Evolutionary conservation across 2,329 filamentous ascomycete species (phyloP).

Genomic region (Bertia moriformis): DNA sequence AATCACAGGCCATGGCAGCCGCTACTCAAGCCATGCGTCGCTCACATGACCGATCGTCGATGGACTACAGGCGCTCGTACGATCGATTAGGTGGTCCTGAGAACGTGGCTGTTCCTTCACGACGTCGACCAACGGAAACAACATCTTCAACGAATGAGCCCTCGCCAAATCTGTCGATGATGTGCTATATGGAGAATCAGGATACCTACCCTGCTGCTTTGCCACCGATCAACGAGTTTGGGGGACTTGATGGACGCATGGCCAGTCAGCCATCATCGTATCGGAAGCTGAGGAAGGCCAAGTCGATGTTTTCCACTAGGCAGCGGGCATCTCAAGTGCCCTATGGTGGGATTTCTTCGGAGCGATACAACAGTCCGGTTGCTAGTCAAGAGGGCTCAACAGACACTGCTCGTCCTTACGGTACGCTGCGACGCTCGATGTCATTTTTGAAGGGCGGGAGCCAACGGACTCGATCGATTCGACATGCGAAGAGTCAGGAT

Average conservation of each 20-base stretch:
- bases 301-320: conserved; percentile 27
- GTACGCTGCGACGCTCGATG: conserved; percentile 19
- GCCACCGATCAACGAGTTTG: conserved; percentile 14
- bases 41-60: conserved; percentile 13
- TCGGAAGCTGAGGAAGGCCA: conserved; percentile 25
- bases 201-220: conserved; percentile 6
- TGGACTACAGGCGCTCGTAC: conserved; percentile 11
- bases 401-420: conserved; percentile 3
- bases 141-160: not conserved
- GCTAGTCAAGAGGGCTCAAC: not conserved
- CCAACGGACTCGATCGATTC: conserved; percentile 8
- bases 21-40: conserved; percentile 24
- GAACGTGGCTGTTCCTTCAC: conserved; percentile 8
- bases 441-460: conserved; percentile 19
- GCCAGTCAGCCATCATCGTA: conserved; percentile 27
- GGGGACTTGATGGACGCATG: conserved; percentile 16
- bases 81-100: conserved; percentile 11
- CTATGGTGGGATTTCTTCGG: conserved; percentile 6
- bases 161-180: not conserved
- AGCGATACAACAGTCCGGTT: not conserved
- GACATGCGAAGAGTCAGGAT: conserved; percentile 11
- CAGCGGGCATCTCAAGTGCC: conserved; percentile 11
- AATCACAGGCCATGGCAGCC: conserved; percentile 20
- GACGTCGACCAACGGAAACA: conserved; percentile 2
- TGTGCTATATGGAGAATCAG: not conserved